These are phyloP conservation scores for Trichoderma gamsii DNA, from an alignment of 495 filamentous ascomycete genomes.

Conservation along the genomic window DNA sequence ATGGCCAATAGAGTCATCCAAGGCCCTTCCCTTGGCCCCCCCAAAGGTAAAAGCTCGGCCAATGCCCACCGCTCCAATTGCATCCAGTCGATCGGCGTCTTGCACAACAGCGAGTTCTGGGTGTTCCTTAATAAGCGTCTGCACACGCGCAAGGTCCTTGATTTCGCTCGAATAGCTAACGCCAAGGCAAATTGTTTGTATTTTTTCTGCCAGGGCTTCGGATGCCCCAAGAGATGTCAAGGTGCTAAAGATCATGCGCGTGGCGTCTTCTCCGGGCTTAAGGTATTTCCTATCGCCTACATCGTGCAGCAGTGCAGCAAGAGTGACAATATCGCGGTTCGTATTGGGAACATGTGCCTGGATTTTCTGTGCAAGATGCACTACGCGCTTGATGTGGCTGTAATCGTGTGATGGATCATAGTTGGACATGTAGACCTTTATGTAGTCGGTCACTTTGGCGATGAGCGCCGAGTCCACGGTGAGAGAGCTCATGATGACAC, in stretches of 20 bases:
- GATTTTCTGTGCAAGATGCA: slow-evolving; percentile 56
- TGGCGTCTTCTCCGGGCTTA: slow-evolving; percentile 41
- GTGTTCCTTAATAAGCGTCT: slow-evolving; percentile 46
- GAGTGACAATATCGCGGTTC: slow-evolving; percentile 54
- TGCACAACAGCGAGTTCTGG: slow-evolving; percentile 82
- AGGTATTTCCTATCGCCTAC: slow-evolving; percentile 83
- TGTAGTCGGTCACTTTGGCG: slow-evolving; percentile 48
- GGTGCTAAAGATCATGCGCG: slow-evolving; percentile 50
- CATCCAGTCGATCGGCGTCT: slow-evolving; percentile 86
- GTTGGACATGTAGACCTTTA: slow-evolving; percentile 65
- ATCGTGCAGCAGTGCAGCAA: slow-evolving; percentile 78
- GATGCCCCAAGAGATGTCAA: slow-evolving; percentile 53
- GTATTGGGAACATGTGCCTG: slow-evolving; percentile 42
- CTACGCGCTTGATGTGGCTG: slow-evolving; percentile 73
- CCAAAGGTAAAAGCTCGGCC: slow-evolving; percentile 72
- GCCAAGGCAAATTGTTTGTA: slow-evolving; percentile 63
- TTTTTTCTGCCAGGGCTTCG: slow-evolving; percentile 48
- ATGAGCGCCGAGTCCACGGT: slow-evolving; percentile 38
- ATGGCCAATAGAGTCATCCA: slow-evolving; percentile 64
- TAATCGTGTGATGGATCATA: slow-evolving; percentile 87
- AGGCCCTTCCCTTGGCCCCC: slow-evolving; percentile 50
- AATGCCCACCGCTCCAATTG: slow-evolving; percentile 78
- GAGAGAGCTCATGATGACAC: slow-evolving; percentile 5
- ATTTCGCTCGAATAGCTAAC: slow-evolving; percentile 76
- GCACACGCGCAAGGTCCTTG: slow-evolving; percentile 49